Evolutionary conservation across 331 rosid species (phyloP).

Genomic region (Malus hybrid): DNA sequence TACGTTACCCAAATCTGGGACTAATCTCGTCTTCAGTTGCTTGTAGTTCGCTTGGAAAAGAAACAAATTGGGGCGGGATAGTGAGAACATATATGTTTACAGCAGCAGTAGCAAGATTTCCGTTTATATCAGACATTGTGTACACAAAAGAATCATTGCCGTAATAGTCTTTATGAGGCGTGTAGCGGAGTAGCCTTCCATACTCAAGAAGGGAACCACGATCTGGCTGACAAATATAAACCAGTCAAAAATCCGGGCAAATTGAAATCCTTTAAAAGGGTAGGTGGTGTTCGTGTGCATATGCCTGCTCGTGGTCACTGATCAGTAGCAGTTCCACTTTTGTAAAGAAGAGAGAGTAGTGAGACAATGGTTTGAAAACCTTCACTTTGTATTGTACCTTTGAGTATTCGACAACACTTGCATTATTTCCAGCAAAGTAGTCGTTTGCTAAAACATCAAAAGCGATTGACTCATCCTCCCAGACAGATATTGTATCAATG

Average conservation of each 20-base stretch:
- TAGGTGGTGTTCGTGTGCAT: neutral
- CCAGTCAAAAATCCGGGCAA: neutral
- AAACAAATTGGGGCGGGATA: conserved; percentile 74
- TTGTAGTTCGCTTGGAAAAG: conserved; percentile 61
- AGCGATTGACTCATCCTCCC: conserved; percentile 85
- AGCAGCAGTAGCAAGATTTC: conserved; percentile 59
- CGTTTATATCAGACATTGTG: conserved; percentile 71
- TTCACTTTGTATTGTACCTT: conserved; percentile 38
- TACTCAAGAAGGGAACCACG: conserved; percentile 64
- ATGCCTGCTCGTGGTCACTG: neutral
- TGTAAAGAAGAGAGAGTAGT: neutral
- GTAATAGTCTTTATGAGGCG: conserved; percentile 61
- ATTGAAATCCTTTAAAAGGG: too few species aligned
- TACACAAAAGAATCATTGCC: conserved; percentile 70
- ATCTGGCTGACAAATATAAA: conserved; percentile 47
- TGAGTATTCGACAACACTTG: conserved; percentile 49
- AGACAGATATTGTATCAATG: conserved; percentile 47
- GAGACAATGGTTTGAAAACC: neutral
- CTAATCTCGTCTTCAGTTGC: conserved; percentile 71
- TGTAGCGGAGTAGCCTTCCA: conserved; percentile 60
- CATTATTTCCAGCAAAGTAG: conserved; percentile 63
- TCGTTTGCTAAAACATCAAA: conserved; percentile 65
- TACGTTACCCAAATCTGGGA: conserved; percentile 65
- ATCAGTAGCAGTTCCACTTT: neutral
- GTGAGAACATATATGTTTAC: conserved; percentile 60